Conservation (phyloP, 139 green algal genomes). For the Coccomyxa sp. region DNA sequence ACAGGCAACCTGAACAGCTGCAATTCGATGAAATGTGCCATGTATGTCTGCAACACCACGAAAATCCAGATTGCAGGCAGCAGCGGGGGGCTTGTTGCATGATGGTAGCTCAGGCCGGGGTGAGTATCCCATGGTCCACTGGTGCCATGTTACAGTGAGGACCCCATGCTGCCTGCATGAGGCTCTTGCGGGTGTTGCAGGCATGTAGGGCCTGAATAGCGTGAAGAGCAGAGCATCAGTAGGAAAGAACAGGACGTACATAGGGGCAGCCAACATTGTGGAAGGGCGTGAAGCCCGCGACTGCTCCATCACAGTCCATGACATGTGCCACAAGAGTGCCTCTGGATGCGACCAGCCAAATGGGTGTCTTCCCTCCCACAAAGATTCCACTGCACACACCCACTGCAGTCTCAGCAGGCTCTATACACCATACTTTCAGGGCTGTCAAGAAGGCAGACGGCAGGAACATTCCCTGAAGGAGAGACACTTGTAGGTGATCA, state of each 20-base stretch:
- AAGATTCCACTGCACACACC: constrained; percentile 12
- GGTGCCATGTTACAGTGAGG: no score
- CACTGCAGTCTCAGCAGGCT: not conserved
- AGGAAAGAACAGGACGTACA: constrained; percentile 13
- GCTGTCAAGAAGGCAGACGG: not conserved
- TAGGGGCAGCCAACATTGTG: constrained; percentile 84
- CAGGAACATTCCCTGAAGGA: not conserved
- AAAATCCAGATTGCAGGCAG: no score
- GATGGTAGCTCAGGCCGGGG: not conserved
- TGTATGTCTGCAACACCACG: no score
- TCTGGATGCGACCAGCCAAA: constrained; percentile 68
- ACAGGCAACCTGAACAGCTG: no score
- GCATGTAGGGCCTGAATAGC: no score
- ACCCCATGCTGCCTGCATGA: no score
- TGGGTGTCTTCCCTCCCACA: constrained; percentile 38
- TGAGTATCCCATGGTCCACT: no score
- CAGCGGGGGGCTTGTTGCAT: not conserved
- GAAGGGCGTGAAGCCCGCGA: constrained; percentile 75
- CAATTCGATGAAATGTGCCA: no score
- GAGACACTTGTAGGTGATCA: not conserved
- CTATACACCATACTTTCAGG: not conserved
- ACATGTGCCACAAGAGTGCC: constrained; percentile 58
- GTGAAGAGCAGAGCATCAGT: no score
- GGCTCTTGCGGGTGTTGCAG: no score
- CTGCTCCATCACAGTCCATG: constrained; percentile 28